These are phyloP conservation scores for Boletus tomentosulus DNA, from an alignment of 768 basidiomycete species.

Conservation along the genomic window DNA sequence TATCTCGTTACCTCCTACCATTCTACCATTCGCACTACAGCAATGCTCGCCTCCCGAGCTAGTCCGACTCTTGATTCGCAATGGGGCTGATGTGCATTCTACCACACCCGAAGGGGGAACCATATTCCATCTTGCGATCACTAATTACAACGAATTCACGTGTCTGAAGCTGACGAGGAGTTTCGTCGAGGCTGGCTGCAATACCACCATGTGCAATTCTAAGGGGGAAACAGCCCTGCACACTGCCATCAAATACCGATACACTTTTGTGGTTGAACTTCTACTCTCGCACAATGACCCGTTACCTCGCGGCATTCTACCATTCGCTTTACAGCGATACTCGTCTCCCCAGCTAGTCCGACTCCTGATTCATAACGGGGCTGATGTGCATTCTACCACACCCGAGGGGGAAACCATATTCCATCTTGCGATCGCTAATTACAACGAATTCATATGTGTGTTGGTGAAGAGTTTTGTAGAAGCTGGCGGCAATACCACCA, in stretches of 20 bases:
- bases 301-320: neutral
- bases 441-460: neutral
- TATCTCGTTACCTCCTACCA: no score
- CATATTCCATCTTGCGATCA: no score
- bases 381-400: neutral
- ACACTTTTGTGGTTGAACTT: neutral
- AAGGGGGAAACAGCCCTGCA: no score
- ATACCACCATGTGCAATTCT: neutral
- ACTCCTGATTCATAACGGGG: neutral
- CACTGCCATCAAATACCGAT: no score
- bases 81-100: no score
- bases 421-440: neutral
- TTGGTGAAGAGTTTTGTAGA: neutral
- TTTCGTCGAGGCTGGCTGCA: no score
- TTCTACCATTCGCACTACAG: no score
- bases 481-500: neutral
- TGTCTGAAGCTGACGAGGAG: no score
- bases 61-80: no score
- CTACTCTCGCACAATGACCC: neutral
- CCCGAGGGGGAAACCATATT: neutral
- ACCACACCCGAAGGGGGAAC: no score
- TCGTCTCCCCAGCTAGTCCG: neutral
- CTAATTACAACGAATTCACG: no score
- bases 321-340: neutral
- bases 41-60: no score